Evolutionary conservation across 768 basidiomycete species (phyloP).

Genomic region (Rhizopogon salebrosus): DNA sequence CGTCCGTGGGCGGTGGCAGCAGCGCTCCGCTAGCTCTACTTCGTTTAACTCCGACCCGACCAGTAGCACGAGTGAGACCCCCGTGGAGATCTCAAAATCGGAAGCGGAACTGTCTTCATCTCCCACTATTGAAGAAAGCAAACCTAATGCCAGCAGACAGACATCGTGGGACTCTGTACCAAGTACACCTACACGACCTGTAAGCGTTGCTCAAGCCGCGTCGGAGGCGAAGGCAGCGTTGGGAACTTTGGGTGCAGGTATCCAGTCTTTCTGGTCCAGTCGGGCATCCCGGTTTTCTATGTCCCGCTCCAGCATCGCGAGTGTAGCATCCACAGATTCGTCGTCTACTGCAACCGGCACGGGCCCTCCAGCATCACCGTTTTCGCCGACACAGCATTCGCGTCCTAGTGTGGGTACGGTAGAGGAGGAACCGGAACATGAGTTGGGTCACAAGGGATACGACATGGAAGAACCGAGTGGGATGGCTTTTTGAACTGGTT

Average conservation of each 20-base stretch:
- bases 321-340: conserved; percentile 20
- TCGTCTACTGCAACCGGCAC: conserved; percentile 8
- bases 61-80: conserved; percentile 14
- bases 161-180: conserved; percentile 23
- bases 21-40: conserved; percentile 27
- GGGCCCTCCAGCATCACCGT: conserved; percentile 3
- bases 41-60: conserved; percentile 19
- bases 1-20: conserved; percentile 70
- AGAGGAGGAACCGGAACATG: conserved; percentile 19
- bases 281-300: conserved; percentile 35
- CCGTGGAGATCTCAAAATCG: conserved; percentile 25
- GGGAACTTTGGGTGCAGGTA: conserved; percentile 37
- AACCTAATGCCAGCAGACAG: conserved; percentile 13
- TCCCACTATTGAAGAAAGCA: conserved; percentile 10
- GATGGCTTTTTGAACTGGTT: conserved; percentile 22
- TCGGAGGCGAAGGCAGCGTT: conserved; percentile 30
- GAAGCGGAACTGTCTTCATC: conserved; percentile 17
- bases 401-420: conserved; percentile 20
- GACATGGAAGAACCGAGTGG: conserved; percentile 17
- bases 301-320: conserved; percentile 23
- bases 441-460: conserved; percentile 11
- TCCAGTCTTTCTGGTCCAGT: conserved; percentile 44
- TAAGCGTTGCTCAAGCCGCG: conserved; percentile 27
- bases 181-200: conserved; percentile 13
- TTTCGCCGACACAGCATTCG: conserved; percentile 10